Base-by-base conservation (phyloP, 345 rosid species). In the Lenwebbia sp. region DNA sequence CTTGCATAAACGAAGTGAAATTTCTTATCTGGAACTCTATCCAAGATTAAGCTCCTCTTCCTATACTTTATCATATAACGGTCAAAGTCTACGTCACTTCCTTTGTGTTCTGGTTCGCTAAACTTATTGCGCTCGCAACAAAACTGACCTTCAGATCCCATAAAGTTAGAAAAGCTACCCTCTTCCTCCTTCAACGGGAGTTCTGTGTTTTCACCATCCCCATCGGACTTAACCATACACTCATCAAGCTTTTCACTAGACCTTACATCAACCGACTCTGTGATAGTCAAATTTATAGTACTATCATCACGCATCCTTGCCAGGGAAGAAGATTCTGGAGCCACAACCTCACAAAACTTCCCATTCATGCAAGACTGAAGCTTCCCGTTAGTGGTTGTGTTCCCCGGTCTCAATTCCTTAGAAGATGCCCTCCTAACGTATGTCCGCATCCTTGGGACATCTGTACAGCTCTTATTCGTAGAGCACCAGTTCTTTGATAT, bases 51-150 rank as follows among this genome's bases (percentile, higher is more conserved):
- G 85, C 82, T 87, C 88, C 84, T 87, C 84, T 62, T 84, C 54
- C 87, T 82, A 87, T 92, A 93, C 89, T 88, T 91, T 22, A 87
- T 60, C 83, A 84, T 9, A 89, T 84, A 93, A 33, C 89, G 89
- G 82, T 90, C 94, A 49, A 82, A 41, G 54, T 89, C 87, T 52
- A 54, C 82, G 33, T 83, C 10, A 49, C 54, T 65, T 22, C 22
- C 26, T 56, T 55, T 70, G 88, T 52, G 75, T 40, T 83, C 86
- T 84, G 49, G 37, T 26, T 56, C 13, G 65, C 56, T 51, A 55
- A 84, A 83, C 51, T 75, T 83, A 65, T 78, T 55, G 49, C 30
- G 88, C 60, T 87, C 85, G 55, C 81, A 8, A 85, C 81, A 85
- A 83, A 83, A 70, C 41, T 62, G 86, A 86, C 86, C 65, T 19